Conservation (phyloP, 495 filamentous ascomycete genomes). For the Lichenothelia convexa region DNA sequence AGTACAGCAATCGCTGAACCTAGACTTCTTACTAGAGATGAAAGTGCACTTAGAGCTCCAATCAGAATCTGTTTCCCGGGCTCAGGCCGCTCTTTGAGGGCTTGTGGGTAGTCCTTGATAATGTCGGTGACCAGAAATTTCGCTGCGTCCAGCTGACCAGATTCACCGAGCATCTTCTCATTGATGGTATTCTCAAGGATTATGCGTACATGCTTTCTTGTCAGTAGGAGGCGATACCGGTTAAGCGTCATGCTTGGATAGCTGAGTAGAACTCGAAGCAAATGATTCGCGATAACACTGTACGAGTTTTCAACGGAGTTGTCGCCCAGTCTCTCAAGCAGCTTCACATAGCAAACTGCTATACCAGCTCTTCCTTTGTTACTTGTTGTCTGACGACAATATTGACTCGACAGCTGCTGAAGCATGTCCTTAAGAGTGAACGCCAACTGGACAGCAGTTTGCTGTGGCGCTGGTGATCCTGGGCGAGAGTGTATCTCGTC, state of each 20-base stretch:
- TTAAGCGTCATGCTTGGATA: conserved; percentile 60
- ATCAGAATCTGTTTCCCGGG: conserved; percentile 74
- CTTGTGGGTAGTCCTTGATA: conserved; percentile 88
- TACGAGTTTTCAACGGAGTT: conserved; percentile 65
- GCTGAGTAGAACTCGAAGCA: conserved; percentile 64
- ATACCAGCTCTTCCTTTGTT: conserved; percentile 70
- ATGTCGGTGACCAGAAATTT: conserved; percentile 70
- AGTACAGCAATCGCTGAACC: conserved; percentile 63
- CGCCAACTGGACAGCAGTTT: conserved; percentile 43
- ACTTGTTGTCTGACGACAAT: conserved; percentile 58
- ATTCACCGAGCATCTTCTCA: conserved; percentile 65
- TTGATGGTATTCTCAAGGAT: conserved; percentile 76
- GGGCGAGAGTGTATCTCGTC: conserved; percentile 56
- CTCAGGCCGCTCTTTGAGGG: conserved; percentile 76
- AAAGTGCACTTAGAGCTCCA: conserved; percentile 59
- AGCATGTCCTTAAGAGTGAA: conserved; percentile 67
- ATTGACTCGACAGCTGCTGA: conserved; percentile 64
- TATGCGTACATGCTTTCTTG: conserved; percentile 66
- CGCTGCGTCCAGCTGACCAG: conserved; percentile 65
- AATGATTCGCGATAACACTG: conserved; percentile 56
- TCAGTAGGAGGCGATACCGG: conserved; percentile 72
- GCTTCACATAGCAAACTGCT: conserved; percentile 67
- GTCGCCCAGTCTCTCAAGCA: conserved; percentile 55
- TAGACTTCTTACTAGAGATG: conserved; percentile 58
- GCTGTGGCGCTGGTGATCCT: conserved; percentile 55